Base-by-base conservation (phyloP, 2,329 filamentous ascomycete species). In the Chrysoporthe deuterocubensis region DNA sequence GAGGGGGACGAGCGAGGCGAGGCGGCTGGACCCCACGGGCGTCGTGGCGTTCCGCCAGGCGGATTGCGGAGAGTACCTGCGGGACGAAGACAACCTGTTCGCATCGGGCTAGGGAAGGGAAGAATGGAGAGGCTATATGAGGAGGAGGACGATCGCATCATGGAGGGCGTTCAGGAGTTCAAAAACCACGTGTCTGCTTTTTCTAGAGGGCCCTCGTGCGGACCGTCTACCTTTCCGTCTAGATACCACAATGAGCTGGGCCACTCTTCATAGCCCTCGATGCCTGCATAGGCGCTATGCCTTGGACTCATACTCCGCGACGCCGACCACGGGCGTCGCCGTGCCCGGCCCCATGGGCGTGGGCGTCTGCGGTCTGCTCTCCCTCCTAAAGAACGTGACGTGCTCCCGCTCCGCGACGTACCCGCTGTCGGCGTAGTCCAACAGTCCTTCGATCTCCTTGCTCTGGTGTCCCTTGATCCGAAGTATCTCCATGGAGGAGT, bases 381-480 rank as follows among this genome's bases (percentile, higher is more conserved):
- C 84, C 60, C 77, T 78, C 44, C 77, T 80, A 71, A 92, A 90
- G 72, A 97, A 89, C 57, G 92, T 93, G 70, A 97, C 90, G 73
- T 97, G 95, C 78, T 97, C 93, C 71, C 94, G 85, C 75, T 96
- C 84, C 11, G 94, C 94, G 52, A 98, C 91, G 80, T 98, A 97
- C 80, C 98, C 94, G 75, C 92, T 96, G 77, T 97, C 94, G 26
- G 93, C 93, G 79, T 97, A 99, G 3, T 95, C 96, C 43, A 99
- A 81, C 57, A 96, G 82, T 11, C 86, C 84, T 60, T 89, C 84
- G 71, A 99, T 97, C 76, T 97, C 91, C 6, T 85, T 87, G 76
- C 94, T 97, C 76, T 92, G 89, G 71, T 91, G 84, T 1, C 96
- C 96, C 81, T 92, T 93, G 76, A 99, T 97, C 62, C 92, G 84